Base-by-base conservation (phyloP, 106 monocot species). In the Posidonia australis region DNA sequence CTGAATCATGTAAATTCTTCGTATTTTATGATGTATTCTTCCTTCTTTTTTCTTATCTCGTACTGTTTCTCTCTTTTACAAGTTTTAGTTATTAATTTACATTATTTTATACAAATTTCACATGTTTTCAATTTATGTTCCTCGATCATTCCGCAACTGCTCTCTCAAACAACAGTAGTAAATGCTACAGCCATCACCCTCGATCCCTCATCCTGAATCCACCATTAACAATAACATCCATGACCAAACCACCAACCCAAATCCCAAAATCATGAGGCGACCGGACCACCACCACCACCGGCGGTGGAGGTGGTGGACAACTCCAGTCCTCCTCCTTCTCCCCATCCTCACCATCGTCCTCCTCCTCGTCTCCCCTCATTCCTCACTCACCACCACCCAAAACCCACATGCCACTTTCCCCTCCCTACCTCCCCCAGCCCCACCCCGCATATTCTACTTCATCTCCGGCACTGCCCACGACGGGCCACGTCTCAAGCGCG, bases 381-480 rank as follows among this genome's bases (percentile, higher is more conserved):
- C 30, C 1, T 31, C 26, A 7, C 26, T 16, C 28, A 1, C 30
- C 26, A 3, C 16, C 26, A 29, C 26, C 30, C 58, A 4, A 29
- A 3, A 14, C 30, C 30, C 18, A 21, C 13, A 1, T 17, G 0
- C 58, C 5, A 1, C 7, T 21, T 58, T 26, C 14, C 18, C 10
- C 58, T 58, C 61, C 27, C 61, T 10, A 11, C 62, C 42, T 3
- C 44, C 41, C n/a, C 62, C 41, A 22, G 0, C 42, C 44, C 44
- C 43, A 19, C 62, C 62, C 42, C 36, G 41, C 36, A 68, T 93
- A 18, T 83, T 88, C 5, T 93, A 86, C 76, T 53, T 89, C 29
- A 79, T 93, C 68, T 77, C 86, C 46, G 85, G 83, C 61, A 47
- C 77, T 28, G 31, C 27, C 14, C 83, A 81, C 31, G 93, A 93